Conservation (phyloP, 192 early-diverging fungal genomes). For the Coemansia interrupta region DNA sequence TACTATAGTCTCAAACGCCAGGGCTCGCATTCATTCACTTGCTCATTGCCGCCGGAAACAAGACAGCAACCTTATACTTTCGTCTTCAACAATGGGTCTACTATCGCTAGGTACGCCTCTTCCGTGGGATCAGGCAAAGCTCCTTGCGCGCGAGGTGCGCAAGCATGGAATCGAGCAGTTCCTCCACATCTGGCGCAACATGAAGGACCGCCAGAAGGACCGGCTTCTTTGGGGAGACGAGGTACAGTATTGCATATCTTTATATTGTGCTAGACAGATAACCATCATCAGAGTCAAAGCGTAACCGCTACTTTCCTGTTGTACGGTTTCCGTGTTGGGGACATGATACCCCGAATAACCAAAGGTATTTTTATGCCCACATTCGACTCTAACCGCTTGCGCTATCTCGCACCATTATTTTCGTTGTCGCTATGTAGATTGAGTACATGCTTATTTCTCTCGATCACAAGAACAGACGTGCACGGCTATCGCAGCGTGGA, state of each 20-base stretch:
- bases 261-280: too few relatives aligned
- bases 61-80: background rate
- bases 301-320: too few relatives aligned
- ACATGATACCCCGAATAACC: background rate
- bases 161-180: slow-evolving; percentile 92
- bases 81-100: slow-evolving; percentile 78
- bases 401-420: slow-evolving; percentile 2
- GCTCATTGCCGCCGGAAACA: too few relatives aligned
- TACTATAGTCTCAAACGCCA: background rate
- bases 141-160: slow-evolving; percentile 82
- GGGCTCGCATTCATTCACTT: too few relatives aligned
- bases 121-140: slow-evolving; percentile 86
- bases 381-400: background rate
- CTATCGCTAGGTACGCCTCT: slow-evolving; percentile 94
- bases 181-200: slow-evolving; percentile 74
- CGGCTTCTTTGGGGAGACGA: slow-evolving; percentile 95
- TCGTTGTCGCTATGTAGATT: slow-evolving; percentile 54
- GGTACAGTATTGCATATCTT: slow-evolving; percentile 8
- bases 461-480: slow-evolving; percentile 68
- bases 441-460: slow-evolving; percentile 89
- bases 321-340: too few relatives aligned
- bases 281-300: too few relatives aligned
- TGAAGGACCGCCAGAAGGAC: slow-evolving; percentile 79
- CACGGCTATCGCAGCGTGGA: slow-evolving; percentile 73
- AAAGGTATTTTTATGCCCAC: background rate